A percentile compares a stretch with the other conserved stretches of the same genome.
These are phyloP conservation scores for Corrigiola litoralis DNA, from an alignment of 179 eudicot species.

Conservation along the genomic window DNA sequence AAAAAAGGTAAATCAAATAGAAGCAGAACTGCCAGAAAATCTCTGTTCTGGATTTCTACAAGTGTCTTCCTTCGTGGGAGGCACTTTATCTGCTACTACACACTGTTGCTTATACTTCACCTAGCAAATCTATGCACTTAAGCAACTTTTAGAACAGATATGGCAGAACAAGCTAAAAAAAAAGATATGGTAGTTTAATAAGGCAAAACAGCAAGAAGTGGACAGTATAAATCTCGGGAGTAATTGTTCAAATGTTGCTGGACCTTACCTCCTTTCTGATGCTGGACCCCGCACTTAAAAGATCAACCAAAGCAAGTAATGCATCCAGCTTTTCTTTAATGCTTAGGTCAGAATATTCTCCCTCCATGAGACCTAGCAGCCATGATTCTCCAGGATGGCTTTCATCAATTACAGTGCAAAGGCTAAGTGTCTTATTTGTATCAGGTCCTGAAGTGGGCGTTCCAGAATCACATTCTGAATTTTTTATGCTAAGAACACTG, in stretches of 20 bases:
- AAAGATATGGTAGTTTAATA: no score
- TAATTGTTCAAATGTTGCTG: conserved; percentile 1
- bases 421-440: conserved; percentile 19
- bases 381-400: conserved; percentile 88
- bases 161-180: no score
- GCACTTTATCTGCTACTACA: no score
- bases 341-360: conserved; percentile 90
- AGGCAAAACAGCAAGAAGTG: conserved; percentile 1
- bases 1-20: no score
- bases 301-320: conserved; percentile 69
- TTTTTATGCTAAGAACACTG: conserved; percentile 31
- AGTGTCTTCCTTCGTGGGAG: no score
- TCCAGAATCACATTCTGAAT: conserved; percentile 53
- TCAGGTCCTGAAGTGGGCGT: conserved; percentile 26
- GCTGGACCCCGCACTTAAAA: conserved; percentile 66
- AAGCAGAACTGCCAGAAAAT: no score
- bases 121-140: no score
- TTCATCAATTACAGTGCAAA: conserved; percentile 79
- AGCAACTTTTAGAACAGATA: no score
- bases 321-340: conserved; percentile 82
- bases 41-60: no score
- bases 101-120: no score
- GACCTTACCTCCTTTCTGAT: conserved; percentile 71
- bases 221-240: not conserved
- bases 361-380: conserved; percentile 86